These are phyloP conservation scores for Cenchrus purpureus DNA, from an alignment of 176 grass and related monocot species.

Conservation along the genomic window DNA sequence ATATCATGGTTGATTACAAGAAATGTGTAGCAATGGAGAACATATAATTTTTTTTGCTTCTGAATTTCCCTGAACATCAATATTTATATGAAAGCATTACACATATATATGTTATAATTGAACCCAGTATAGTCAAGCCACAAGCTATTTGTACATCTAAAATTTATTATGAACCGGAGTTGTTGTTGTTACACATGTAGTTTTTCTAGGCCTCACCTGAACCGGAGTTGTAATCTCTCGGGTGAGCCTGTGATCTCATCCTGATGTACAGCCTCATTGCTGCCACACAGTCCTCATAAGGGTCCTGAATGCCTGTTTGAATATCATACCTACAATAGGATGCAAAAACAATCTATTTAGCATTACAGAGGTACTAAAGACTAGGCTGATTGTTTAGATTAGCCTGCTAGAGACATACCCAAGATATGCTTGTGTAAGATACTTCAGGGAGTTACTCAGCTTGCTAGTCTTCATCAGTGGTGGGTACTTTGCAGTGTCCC, in stretches of 20 bases:
- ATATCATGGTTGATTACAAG: too few relatives aligned
- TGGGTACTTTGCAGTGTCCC: conserved; percentile 82
- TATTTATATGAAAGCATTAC: conserved; percentile 28
- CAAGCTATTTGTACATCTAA: conserved; percentile 44
- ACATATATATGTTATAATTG: conserved; percentile 22
- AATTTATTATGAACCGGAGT: not conserved
- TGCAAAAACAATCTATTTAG: conserved; percentile 20
- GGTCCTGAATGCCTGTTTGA: conserved; percentile 76
- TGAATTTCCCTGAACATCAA: not conserved
- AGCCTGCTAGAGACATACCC: conserved; percentile 58
- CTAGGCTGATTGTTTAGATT: not conserved
- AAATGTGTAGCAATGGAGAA: too few relatives aligned
- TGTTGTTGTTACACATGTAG: conserved; percentile 18
- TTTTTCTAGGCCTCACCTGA: conserved; percentile 73
- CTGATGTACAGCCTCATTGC: conserved; percentile 74
- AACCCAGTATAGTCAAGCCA: conserved; percentile 17
- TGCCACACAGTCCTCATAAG: conserved; percentile 75
- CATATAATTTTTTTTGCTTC: too few relatives aligned
- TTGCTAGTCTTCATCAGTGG: conserved; percentile 97
- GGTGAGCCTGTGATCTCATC: conserved; percentile 76
- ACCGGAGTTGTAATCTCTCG: conserved; percentile 53
- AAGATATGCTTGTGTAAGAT: conserved; percentile 85
- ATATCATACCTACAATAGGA: conserved; percentile 69
- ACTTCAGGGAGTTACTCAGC: conserved; percentile 85
- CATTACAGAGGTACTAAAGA: not conserved